Percentiles rank a stretch among this genome's conserved stretches.
These are phyloP conservation scores for Lentinula guzmanii DNA, from an alignment of 768 basidiomycete species.

Conservation along the genomic window DNA sequence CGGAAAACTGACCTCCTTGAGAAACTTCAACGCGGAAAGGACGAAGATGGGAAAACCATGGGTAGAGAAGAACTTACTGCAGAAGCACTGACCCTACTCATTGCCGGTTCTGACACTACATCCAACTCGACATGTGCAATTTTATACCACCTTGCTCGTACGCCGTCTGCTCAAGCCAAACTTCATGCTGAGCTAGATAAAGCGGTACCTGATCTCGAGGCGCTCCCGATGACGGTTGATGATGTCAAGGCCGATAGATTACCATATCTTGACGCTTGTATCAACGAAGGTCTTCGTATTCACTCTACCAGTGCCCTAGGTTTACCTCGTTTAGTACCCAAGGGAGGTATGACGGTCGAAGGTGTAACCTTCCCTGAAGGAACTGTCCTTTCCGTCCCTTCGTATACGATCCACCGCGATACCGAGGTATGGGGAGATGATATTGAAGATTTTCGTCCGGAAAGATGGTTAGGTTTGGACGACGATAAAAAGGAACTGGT, in stretches of 20 bases:
- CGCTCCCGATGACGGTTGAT: slow-evolving; percentile 48
- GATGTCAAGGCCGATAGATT: slow-evolving; percentile 55
- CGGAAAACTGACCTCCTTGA: slow-evolving; percentile 61
- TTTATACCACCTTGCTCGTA: slow-evolving; percentile 51
- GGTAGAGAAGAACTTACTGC: slow-evolving; percentile 80
- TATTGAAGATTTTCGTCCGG: slow-evolving; percentile 67
- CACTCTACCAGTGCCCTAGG: slow-evolving; percentile 84
- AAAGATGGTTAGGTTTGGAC: slow-evolving; percentile 79
- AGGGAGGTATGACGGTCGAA: slow-evolving; percentile 59
- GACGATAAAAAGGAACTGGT: slow-evolving; percentile 43
- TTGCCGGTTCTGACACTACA: slow-evolving; percentile 89
- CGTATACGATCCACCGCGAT: slow-evolving; percentile 79
- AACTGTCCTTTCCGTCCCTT: slow-evolving; percentile 74
- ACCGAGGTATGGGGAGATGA: slow-evolving; percentile 72
- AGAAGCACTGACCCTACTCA: slow-evolving; percentile 80
- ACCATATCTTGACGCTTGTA: slow-evolving; percentile 79
- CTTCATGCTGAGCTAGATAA: slow-evolving; percentile 75
- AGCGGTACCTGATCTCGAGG: slow-evolving; percentile 28
- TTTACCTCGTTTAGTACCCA: slow-evolving; percentile 72
- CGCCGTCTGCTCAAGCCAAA: slow-evolving; percentile 59
- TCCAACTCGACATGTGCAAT: slow-evolving; percentile 61
- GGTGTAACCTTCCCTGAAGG: slow-evolving; percentile 65
- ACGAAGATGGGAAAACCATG: slow-evolving; percentile 78
- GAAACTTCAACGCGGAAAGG: slow-evolving; percentile 73
- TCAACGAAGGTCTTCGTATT: slow-evolving; percentile 79